Conservation (phyloP, 352 stramenopile species). For the Globisporangium camurandrum region DNA sequence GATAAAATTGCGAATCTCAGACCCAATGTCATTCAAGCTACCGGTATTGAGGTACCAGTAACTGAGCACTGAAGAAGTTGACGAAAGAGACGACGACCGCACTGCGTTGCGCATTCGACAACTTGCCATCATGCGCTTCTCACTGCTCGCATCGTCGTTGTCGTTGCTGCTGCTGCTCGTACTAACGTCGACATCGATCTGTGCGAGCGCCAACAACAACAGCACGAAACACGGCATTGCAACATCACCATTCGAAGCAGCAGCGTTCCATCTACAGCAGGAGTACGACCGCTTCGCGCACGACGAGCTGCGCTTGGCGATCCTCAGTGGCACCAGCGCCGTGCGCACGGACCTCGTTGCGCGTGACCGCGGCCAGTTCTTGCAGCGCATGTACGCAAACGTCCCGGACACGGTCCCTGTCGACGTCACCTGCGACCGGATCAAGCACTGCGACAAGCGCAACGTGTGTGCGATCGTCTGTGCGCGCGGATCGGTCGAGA, state of each 20-base stretch:
- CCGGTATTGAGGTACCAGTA: too few species aligned
- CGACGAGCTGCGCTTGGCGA: conserved; percentile 8
- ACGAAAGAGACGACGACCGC: too few species aligned
- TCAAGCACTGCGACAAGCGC: conserved; percentile 40
- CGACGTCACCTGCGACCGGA: conserved; percentile 38
- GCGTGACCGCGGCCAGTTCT: conserved; percentile 23
- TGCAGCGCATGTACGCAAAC: conserved; percentile 21
- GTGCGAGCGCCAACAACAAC: too few species aligned
- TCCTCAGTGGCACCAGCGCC: conserved; percentile 3
- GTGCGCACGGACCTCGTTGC: conserved; percentile 7
- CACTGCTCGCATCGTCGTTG: neutral
- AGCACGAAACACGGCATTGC: neutral
- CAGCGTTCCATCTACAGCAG: conserved; percentile 9
- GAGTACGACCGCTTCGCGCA: conserved; percentile 14
- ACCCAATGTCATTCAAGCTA: too few species aligned
- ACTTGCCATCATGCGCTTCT: neutral
- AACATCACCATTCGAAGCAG: conserved; percentile 11
- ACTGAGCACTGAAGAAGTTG: too few species aligned
- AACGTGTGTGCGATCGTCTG: conserved; percentile 51
- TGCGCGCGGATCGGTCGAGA: conserved; percentile 28
- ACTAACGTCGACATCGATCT: neutral
- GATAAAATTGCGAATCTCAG: too few species aligned
- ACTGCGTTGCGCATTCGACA: neutral
- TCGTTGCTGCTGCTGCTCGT: neutral
- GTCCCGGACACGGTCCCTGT: conserved; percentile 61